phyloP scores from a whole-genome alignment of 441 rosid species.

The Gossypium schwendimanii region DNA sequence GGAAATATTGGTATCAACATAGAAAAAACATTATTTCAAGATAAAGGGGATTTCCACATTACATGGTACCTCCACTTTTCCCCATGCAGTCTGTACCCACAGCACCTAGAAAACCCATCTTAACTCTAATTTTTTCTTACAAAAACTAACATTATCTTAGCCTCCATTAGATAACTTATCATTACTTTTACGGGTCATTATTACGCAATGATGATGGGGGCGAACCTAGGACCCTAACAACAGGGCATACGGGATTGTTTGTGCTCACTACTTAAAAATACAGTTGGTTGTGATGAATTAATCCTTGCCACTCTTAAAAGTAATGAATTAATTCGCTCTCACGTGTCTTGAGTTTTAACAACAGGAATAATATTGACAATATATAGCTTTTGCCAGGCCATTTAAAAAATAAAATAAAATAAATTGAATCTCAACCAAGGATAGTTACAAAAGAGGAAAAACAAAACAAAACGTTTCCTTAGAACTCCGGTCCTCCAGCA shows the following conservation, averaged over 20 bases:
- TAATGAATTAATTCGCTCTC: not conserved
- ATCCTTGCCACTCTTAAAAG: not conserved
- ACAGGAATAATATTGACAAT: not conserved
- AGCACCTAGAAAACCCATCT: too few relatives aligned
- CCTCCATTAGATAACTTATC: too few relatives aligned
- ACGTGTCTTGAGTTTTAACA: not conserved
- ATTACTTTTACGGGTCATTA: too few relatives aligned
- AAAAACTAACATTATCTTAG: too few relatives aligned
- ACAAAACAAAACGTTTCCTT: not conserved
- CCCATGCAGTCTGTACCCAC: too few relatives aligned
- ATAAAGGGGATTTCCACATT: too few relatives aligned
- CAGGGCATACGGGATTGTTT: not conserved
- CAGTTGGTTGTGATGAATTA: not conserved
- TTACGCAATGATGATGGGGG: too few relatives aligned
- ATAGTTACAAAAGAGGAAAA: slow-evolving; percentile 7
- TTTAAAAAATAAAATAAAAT: not conserved
- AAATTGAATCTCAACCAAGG: slow-evolving; percentile 1
- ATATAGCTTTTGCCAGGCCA: not conserved
- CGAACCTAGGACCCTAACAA: too few relatives aligned
- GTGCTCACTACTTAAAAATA: not conserved
- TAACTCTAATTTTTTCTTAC: too few relatives aligned
- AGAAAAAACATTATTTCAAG: too few relatives aligned
- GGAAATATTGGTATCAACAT: too few relatives aligned
- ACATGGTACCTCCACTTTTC: too few relatives aligned
- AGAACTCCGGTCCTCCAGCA: not conserved